Evolutionary conservation across 345 rosid species (phyloP), one percentile per base, ranked within the genome.

Genomic region (Bruguiera sexangula): DNA sequence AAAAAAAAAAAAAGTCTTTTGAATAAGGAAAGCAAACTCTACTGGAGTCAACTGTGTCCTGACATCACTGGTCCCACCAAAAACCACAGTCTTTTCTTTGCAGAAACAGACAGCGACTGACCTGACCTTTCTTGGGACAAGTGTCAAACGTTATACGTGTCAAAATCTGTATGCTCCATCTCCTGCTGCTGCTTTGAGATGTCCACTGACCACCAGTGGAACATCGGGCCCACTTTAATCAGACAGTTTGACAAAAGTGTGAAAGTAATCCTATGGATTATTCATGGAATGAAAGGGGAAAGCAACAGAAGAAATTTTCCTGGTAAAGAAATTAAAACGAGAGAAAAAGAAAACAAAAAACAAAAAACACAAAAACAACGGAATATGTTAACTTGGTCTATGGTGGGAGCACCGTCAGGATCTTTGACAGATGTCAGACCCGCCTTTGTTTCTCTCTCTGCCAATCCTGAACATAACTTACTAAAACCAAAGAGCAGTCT

Each of bases 341-440:
- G 15, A 13, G 0, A 43, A 9, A 21, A 19, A n/a, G 43, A 31
- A 5, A 6, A 10, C 16, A 16, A 18, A 5, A 10, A 19, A 30
- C 15, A 9, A 18, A 5, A 10, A 19, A 30, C 15, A 9, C 29
- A 7, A 34, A 62, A 16, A 24, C 20, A 18, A 19, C 15, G 13
- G 22, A 27, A 66, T 78, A 68, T 8, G 59, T 22, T 55, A 8
- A 76, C 72, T 67, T 32, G 54, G 77, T 73, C 59, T 63, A 4
- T 56, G 18, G 71, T 67, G 76, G 86, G 85, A 70, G 84, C 89
- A 78, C 67, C 65, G 15, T 8, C 0, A 75, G 80, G 82, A 82
- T 78, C 81, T 81, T 63, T 67, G 80, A 78, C 72, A 80, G 75
- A 71, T 68, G 63, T 75, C 74, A 79, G 81, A 82, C 78, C 72